These are phyloP conservation scores for Paradendryphiella salina DNA, from an alignment of 2,329 filamentous ascomycete genomes.

Conservation along the genomic window DNA sequence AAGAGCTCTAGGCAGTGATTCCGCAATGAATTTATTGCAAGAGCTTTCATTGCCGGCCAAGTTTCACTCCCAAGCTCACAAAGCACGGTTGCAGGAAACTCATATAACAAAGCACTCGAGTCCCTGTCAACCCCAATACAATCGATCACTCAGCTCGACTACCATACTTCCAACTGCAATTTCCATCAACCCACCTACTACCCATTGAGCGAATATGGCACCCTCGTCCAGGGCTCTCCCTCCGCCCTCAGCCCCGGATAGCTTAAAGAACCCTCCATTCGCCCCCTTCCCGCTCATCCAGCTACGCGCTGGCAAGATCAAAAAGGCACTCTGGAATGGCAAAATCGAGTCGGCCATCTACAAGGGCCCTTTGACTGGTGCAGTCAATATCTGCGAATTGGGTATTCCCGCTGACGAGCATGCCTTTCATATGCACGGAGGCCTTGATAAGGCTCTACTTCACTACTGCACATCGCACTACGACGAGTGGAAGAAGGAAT, in stretches of 20 bases:
- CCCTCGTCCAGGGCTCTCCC: slow-evolving; percentile 27
- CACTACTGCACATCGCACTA: slow-evolving; percentile 66
- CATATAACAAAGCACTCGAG: neutral
- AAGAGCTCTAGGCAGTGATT: neutral
- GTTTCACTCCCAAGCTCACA: neutral
- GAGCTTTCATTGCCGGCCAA: neutral
- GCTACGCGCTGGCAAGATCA: slow-evolving; percentile 61
- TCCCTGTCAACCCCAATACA: too few species aligned
- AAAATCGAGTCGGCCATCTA: slow-evolving; percentile 60
- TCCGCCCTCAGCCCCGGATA: slow-evolving; percentile 25
- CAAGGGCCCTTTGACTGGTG: slow-evolving; percentile 53
- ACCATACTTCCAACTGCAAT: neutral
- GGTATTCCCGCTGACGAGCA: slow-evolving; percentile 66
- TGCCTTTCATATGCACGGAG: slow-evolving; percentile 64
- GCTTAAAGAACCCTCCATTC: slow-evolving; percentile 32
- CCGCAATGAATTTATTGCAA: neutral
- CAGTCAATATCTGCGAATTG: slow-evolving; percentile 52
- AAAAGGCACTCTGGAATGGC: slow-evolving; percentile 56
- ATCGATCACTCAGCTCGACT: too few species aligned
- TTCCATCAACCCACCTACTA: neutral
- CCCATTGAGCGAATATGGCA: slow-evolving; percentile 13
- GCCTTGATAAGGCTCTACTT: slow-evolving; percentile 65
- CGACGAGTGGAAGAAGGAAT: slow-evolving; percentile 56
- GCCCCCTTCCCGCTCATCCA: slow-evolving; percentile 57
- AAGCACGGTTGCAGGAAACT: neutral